Base-by-base conservation (phyloP, 2,329 filamentous ascomycete species). In the Fusarium domesticum region DNA sequence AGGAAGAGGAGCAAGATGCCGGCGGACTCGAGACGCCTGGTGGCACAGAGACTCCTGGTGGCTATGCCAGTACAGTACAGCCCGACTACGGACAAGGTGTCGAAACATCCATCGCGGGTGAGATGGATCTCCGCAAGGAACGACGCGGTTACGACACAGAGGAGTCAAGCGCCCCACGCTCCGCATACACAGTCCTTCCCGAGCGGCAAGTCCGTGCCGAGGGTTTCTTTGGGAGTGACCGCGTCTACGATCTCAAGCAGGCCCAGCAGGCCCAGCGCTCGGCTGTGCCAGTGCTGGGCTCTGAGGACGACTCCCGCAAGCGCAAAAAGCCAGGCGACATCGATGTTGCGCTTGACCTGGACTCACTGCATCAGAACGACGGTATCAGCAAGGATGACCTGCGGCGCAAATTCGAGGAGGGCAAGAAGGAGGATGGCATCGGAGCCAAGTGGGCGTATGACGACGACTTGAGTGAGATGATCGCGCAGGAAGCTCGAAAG, bases 311-410 rank as follows among this genome's bases (percentile, higher is more conserved):
- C 43, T 76, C 68, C 18, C 75, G 88, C 60, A 93, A 95, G 72
- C 81, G 89, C 60, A 98, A 97, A 81, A 96, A 96, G 78, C 91
- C 87, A 4, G 93, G 92, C 32, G 93, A 98, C 64, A 80, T 98
- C 18, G 93, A 98, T 57, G 86, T 97, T 19, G 89, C 90, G 18
- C 82, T 98, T 51, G 90, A 97, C 59, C 81, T 89, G 5, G 92
- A 97, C 63, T 78, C 85, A 30, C 68, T 98, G 48, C 81, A 81
- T 53, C 76, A 80, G 32, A 79, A 84, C 48, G 89, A 89, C 56
- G 87, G 85, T 35, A 77, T 97, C 60, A 86, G 80, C 68, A 95
- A 92, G 66, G 91, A 96, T 18, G 87, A 91, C 57, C 67, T 98
- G 59, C 80, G 79, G 65, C 83, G 79, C 60, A 79, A 85, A 62